Percentiles rank a stretch among this genome's conserved stretches.
phyloP scores from a whole-genome alignment of 2,329 filamentous ascomycete species.

The Torrubiellomyces zombiae region DNA sequence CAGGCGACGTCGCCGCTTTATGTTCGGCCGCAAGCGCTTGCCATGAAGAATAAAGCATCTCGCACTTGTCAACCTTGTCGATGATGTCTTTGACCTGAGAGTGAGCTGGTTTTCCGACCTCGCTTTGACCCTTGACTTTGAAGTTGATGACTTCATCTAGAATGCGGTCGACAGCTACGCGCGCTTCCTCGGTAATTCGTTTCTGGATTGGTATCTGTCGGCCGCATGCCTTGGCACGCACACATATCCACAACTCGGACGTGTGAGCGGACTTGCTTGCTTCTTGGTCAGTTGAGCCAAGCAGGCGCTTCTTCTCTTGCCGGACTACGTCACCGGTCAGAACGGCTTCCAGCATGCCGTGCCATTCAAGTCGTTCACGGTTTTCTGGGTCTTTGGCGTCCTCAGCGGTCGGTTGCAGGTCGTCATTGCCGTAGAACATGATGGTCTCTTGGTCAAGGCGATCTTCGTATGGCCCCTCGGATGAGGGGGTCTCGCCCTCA shows the following conservation, averaged over 20 bases:
- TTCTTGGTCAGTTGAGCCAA: constrained; percentile 52
- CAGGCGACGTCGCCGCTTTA: constrained; percentile 56
- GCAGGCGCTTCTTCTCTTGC: constrained; percentile 92
- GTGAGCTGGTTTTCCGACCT: constrained; percentile 72
- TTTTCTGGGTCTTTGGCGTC: constrained; percentile 80
- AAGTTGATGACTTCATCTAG: constrained; percentile 87
- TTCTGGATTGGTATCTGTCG: constrained; percentile 70
- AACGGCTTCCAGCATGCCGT: constrained; percentile 92
- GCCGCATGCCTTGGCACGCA: constrained; percentile 70
- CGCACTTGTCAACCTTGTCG: constrained; percentile 75
- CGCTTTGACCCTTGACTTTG: constrained; percentile 82
- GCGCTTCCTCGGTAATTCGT: constrained; percentile 74
- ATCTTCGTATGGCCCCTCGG: constrained; percentile 72
- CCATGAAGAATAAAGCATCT: constrained; percentile 70
- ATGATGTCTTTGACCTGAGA: constrained; percentile 86
- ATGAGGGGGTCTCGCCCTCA: constrained; percentile 79
- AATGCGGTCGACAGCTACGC: constrained; percentile 52
- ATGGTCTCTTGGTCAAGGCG: constrained; percentile 82
- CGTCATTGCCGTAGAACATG: constrained; percentile 82
- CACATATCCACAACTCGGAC: constrained; percentile 72
- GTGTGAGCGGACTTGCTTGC: constrained; percentile 50
- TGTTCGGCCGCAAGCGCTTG: constrained; percentile 58
- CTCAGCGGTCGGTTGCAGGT: constrained; percentile 74
- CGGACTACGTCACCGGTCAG: constrained; percentile 92
- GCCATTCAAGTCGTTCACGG: constrained; percentile 87